These are phyloP conservation scores for Exophiala bonariae DNA, from an alignment of 2,329 filamentous ascomycete genomes.

Conservation along the genomic window DNA sequence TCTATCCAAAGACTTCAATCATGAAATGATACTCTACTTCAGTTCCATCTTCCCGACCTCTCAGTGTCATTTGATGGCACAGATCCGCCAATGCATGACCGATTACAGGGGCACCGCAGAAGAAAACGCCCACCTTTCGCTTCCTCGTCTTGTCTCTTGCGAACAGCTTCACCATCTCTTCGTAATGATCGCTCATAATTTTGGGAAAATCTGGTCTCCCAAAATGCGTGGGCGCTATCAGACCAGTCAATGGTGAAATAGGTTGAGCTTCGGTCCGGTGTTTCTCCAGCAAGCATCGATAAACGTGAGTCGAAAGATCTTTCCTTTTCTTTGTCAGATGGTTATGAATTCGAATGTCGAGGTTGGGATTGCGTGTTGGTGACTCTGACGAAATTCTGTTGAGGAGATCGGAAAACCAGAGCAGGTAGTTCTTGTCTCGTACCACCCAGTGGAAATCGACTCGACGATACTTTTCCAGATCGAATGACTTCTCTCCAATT, in stretches of 20 bases:
- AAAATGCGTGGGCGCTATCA: slow-evolving; percentile 56
- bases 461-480: slow-evolving; percentile 41
- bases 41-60: slow-evolving; percentile 52
- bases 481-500: background rate
- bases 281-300: slow-evolving; percentile 57
- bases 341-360: slow-evolving; percentile 58
- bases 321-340: slow-evolving; percentile 59
- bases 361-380: slow-evolving; percentile 32
- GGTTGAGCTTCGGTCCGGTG: slow-evolving; percentile 55
- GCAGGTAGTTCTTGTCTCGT: slow-evolving; percentile 55
- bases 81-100: slow-evolving; percentile 57
- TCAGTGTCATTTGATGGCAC: slow-evolving; percentile 51
- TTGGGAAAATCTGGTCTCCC: slow-evolving; percentile 54
- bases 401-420: slow-evolving; percentile 54
- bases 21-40: slow-evolving; percentile 59
- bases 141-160: slow-evolving; percentile 23
- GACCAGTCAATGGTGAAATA: slow-evolving; percentile 36
- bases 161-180: slow-evolving; percentile 49
- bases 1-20: slow-evolving; percentile 53
- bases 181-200: slow-evolving; percentile 57
- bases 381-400: slow-evolving; percentile 40
- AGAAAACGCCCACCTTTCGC: slow-evolving; percentile 54
- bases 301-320: slow-evolving; percentile 55
- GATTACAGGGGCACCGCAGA: slow-evolving; percentile 58
- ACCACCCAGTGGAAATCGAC: slow-evolving; percentile 64